phyloP scores from a whole-genome alignment of 257 asterid genomes.

The Fraxinus americana region DNA sequence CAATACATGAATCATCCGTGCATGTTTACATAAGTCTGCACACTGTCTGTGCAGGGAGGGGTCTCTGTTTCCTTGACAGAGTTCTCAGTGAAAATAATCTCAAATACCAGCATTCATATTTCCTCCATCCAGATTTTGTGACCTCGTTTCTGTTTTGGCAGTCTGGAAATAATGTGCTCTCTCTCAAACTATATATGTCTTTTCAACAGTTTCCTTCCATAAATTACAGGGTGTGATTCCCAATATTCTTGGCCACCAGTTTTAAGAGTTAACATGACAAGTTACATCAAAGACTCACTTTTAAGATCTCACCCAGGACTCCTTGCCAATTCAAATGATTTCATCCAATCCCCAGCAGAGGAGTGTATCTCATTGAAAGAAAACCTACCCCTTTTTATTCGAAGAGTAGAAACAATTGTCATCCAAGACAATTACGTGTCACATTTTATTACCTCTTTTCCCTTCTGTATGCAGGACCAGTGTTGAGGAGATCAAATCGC shows the following conservation, averaged over 20 bases:
- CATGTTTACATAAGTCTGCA: not conserved
- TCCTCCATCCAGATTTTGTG: not conserved
- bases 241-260: not conserved
- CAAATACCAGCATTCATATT: not conserved
- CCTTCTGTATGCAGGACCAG: slow-evolving; percentile 55
- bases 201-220: not conserved
- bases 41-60: not conserved
- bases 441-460: not conserved
- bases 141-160: not conserved
- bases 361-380: not conserved
- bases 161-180: not conserved
- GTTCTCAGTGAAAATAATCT: not conserved
- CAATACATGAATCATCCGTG: not conserved
- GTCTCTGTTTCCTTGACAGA: not conserved
- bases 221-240: not conserved
- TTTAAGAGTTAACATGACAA: not conserved
- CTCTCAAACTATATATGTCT: not conserved
- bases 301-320: not conserved
- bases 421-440: slow-evolving; percentile 4
- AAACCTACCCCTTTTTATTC: not conserved
- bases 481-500: slow-evolving; percentile 71
- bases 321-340: not conserved
- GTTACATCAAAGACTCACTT: not conserved
- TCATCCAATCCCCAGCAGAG: not conserved
- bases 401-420: not conserved